Evolutionary conservation across 371 early-diverging fungal species (phyloP).

Genomic region (Homolaphlyctis polyrhiza): DNA sequence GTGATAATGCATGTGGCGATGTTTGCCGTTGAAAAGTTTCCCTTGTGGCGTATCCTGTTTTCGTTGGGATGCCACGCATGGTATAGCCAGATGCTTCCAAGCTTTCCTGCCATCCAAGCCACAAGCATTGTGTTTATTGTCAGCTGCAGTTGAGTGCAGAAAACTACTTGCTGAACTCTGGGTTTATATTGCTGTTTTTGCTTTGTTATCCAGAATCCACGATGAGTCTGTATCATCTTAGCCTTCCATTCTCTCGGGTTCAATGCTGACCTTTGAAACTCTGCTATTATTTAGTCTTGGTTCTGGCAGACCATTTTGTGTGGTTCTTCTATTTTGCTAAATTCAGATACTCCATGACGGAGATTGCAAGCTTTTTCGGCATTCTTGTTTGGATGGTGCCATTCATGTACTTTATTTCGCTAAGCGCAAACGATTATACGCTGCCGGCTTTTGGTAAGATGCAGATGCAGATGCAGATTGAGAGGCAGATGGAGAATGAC

Average conservation of each 20-base stretch:
- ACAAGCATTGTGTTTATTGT: conserved; percentile 57
- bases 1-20: conserved; percentile 64
- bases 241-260: no score
- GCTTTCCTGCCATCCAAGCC: conserved; percentile 68
- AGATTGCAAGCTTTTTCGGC: conserved; percentile 82
- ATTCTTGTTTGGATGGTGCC: conserved; percentile 84
- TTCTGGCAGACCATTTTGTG: conserved; percentile 71
- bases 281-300: conserved; percentile 60
- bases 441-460: conserved; percentile 62
- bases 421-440: conserved; percentile 80
- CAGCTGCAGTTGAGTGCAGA: conserved; percentile 51
- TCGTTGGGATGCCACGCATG: conserved; percentile 65
- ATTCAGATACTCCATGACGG: conserved; percentile 63
- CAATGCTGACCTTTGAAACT: no score
- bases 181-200: conserved; percentile 2
- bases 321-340: conserved; percentile 81
- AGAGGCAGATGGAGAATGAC: not conserved
- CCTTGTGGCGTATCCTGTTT: conserved; percentile 57
- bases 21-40: conserved; percentile 63
- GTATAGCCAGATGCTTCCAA: conserved; percentile 63
- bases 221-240: no score
- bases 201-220: no score
- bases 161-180: conserved; percentile 4
- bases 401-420: conserved; percentile 78
- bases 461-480: not conserved